Base-by-base conservation (phyloP, 768 basidiomycete species). In the Pulveroboletus ravenelii region DNA sequence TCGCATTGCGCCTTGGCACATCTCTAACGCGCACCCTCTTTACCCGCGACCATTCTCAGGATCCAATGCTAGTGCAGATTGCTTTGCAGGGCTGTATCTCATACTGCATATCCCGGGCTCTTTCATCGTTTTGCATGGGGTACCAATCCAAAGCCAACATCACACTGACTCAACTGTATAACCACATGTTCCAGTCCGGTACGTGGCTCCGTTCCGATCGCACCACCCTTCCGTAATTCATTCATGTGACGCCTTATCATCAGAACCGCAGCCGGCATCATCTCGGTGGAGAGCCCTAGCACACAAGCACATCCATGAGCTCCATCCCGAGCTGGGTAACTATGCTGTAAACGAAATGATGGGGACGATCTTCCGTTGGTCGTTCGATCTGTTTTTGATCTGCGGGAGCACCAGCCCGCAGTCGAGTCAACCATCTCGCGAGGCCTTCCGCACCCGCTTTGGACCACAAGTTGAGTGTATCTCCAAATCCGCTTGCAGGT, bases 241-340 rank as follows among this genome's bases (percentile, higher is more conserved):
- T 47, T 69, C 44, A 65, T 47, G 15, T 41, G 34, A 17, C 27
- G 29, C 35, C 29, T 48, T 14, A 49, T n/a, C 55, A 38, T 39
- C 59, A 81, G 87, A 89, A 63, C 83, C 85, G 25, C 87, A 90
- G 63, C 85, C 87, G 5, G 85, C 82, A 0, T 85, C 86, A 2
- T 82, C 85, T 1, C 80, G 84, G 60, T 90, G 87, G 87, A 77
- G 87, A 41, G 78, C 87, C 0, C 70, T 90, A 38, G 80, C 87
- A 1, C 87, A 88, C 59, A 73, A 74, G 38, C 78, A 86, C 46
- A 82, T 89, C 38, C 84, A 85, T 51, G 72, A 71, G 7, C 72
- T 87, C 48, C 84, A 87, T 59, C 84, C 87, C 5, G 80, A 77
- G 3, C 69, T 89, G 23, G 74, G 74, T 6, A 82, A 87, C 9